Evolutionary conservation across 768 basidiomycete species (phyloP).

Genomic region (Lactarius vividus): DNA sequence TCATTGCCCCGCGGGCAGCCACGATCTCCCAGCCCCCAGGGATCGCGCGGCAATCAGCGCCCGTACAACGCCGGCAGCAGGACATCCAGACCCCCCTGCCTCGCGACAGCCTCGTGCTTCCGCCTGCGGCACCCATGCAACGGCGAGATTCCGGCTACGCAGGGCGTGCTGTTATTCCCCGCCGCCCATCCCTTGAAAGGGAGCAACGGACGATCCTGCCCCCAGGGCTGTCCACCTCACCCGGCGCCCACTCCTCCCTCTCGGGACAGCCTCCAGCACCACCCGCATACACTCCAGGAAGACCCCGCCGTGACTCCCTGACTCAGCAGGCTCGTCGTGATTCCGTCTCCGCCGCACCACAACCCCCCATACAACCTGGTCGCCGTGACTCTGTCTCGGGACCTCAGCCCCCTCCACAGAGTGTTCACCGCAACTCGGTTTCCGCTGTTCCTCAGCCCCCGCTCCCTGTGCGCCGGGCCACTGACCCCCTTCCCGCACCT

Average conservation of each 20-base stretch:
- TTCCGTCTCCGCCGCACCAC: slow-evolving; percentile 15
- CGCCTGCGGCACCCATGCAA: slow-evolving; percentile 8
- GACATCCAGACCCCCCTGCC: slow-evolving; percentile 22
- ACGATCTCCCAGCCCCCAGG: slow-evolving; percentile 16
- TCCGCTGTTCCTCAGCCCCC: slow-evolving; percentile 1
- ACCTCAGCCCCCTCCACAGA: slow-evolving; percentile 5
- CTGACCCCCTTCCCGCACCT: slow-evolving; percentile 10
- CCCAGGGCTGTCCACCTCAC: slow-evolving; percentile 22
- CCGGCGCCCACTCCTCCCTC: slow-evolving; percentile 5
- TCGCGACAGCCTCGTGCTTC: slow-evolving; percentile 24
- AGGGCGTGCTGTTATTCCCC: slow-evolving; percentile 12
- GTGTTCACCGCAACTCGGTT: slow-evolving; percentile 14
- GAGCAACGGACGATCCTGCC: slow-evolving; percentile 32
- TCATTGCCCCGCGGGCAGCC: slow-evolving; percentile 11
- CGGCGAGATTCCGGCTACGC: slow-evolving; percentile 21
- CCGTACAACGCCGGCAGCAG: slow-evolving; percentile 13
- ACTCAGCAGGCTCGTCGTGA: slow-evolving; percentile 24
- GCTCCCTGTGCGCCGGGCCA: slow-evolving; percentile 7
- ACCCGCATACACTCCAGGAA: slow-evolving; percentile 5
- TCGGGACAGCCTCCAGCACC: slow-evolving; percentile 10
- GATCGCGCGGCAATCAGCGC: slow-evolving; percentile 9
- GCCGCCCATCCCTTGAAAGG: slow-evolving; percentile 31
- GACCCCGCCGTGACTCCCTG: slow-evolving; percentile 11
- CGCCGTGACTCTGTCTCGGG: slow-evolving; percentile 19
- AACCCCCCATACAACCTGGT: background rate